A percentile compares a stretch with the other conserved stretches of the same genome.
These are phyloP conservation scores for Amaranthus palmeri DNA, from an alignment of 148 eudicot species.

Conservation along the genomic window DNA sequence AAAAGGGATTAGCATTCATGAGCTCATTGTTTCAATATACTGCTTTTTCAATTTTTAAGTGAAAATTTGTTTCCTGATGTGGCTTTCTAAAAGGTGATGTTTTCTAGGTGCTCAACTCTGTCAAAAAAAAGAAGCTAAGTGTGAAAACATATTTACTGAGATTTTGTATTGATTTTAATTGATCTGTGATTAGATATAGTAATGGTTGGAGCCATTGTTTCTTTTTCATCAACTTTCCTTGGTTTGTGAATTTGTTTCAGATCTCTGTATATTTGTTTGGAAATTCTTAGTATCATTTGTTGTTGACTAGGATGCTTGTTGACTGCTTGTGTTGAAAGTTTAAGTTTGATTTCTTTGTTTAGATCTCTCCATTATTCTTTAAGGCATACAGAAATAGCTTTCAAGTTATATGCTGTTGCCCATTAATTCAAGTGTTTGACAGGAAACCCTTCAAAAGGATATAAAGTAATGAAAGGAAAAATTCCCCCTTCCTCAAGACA, in stretches of 20 bases:
- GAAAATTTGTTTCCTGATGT: neutral
- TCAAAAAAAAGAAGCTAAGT: neutral
- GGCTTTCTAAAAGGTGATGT: constrained; percentile 1
- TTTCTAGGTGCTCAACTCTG: neutral
- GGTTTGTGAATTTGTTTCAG: constrained; percentile 5
- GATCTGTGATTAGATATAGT: neutral
- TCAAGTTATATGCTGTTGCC: neutral
- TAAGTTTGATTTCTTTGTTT: constrained; percentile 1
- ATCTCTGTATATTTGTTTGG: neutral
- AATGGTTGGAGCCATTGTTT: neutral
- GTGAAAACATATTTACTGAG: neutral
- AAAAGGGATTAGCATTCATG: neutral
- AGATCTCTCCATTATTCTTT: neutral
- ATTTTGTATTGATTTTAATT: neutral
- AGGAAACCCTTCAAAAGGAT: neutral
- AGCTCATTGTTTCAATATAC: neutral
- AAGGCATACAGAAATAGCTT: neutral
- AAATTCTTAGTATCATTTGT: neutral
- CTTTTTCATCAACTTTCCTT: neutral
- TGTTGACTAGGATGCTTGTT: neutral
- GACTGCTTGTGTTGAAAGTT: neutral
- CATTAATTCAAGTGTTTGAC: neutral
- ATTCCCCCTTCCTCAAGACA: neutral
- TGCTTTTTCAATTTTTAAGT: constrained; percentile 4
- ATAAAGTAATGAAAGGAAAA: too few relatives aligned